Base-by-base conservation (phyloP, 148 eudicot genomes). In the Cornus suecica region DNA sequence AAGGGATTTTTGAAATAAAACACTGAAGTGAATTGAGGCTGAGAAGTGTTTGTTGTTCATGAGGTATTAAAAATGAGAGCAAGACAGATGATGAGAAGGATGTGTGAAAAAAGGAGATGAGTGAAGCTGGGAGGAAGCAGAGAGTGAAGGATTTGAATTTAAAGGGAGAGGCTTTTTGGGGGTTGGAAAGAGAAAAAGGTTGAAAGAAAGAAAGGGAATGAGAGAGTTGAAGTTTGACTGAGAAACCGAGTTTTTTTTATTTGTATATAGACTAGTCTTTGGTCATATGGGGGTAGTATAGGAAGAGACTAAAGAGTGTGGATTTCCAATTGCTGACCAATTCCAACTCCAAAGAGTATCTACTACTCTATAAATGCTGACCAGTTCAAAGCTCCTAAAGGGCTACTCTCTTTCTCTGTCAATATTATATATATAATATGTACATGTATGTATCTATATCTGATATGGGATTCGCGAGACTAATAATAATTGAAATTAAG, bases 231-330 rank as follows among this genome's bases (percentile, higher is more conserved):
- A 77, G 69, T 75, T 88, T 88, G 90, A 88, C 90, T 76, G 84
- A 78, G 86, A 88, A 85, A 81, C 74, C 88, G 89, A 85, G 89
- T 73, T 78, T 77, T 77, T 78, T n/a, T n/a, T n/a, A n/a, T n/a
- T n/a, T n/a, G n/a, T n/a, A n/a, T n/a, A 37, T 29, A 52, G 90
- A 87, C 80, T 76, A 64, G 90, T 90, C 89, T 79, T 60, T 88
- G 91, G 88, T 85, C 85, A 76, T 76, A 48, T 22, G 52, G 61
- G 78, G 8, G 29, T 56, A 0, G 56, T 15, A 66, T 18, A 24
- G 28, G 68, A 65, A 48, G 48, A 24, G 23, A 8, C 42, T 34
- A 60, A 28, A 48, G 51, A 26, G 34, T 74, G 54, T 32, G 73
- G 70, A 69, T 25, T 24, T 64, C 58, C 66, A 64, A 77, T 10